Percentiles rank a stretch among this genome's conserved stretches.
phyloP scores from a whole-genome alignment of 352 stramenopile genomes.

The Phytophthora sp. region DNA sequence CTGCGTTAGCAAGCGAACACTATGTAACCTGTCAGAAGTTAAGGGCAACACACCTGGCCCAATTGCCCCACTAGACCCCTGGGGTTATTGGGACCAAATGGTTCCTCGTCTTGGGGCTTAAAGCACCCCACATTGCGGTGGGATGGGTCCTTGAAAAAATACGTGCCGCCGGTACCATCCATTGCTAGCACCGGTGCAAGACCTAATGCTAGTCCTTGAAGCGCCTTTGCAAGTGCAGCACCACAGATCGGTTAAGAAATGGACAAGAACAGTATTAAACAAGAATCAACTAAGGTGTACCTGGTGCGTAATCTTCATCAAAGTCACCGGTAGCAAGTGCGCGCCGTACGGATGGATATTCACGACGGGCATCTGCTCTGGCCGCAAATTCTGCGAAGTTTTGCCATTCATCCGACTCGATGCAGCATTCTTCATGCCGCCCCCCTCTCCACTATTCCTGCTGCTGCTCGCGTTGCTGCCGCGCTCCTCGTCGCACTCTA shows the following conservation, averaged over 20 bases:
- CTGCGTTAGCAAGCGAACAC: background rate
- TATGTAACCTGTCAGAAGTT: background rate
- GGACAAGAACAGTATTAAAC: too few relatives aligned
- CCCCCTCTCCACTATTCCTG: conserved; percentile 17
- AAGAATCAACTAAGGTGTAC: conserved; percentile 17
- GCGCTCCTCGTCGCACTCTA: conserved; percentile 12
- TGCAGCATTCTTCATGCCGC: conserved; percentile 8
- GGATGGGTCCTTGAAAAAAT: conserved; percentile 96
- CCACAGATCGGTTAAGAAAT: background rate
- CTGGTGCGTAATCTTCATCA: conserved; percentile 89
- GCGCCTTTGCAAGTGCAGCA: conserved; percentile 45
- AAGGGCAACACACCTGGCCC: conserved; percentile 50
- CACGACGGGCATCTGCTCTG: conserved; percentile 64
- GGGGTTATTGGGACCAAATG: conserved; percentile 98
- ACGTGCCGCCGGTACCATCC: conserved; percentile 97
- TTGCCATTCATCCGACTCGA: conserved; percentile 21
- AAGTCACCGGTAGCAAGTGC: conserved; percentile 71
- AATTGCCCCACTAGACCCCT: conserved; percentile 90
- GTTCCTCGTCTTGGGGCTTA: conserved; percentile 99
- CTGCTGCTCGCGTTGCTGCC: conserved; percentile 13
- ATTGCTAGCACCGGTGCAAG: conserved; percentile 93
- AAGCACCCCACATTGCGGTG: conserved; percentile 97
- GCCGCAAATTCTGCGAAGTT: conserved; percentile 41
- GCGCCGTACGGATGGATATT: conserved; percentile 84
- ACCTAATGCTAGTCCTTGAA: conserved; percentile 91